Conservation (phyloP, 169 alveolate genomes). For the Perkinsus marinus region DNA sequence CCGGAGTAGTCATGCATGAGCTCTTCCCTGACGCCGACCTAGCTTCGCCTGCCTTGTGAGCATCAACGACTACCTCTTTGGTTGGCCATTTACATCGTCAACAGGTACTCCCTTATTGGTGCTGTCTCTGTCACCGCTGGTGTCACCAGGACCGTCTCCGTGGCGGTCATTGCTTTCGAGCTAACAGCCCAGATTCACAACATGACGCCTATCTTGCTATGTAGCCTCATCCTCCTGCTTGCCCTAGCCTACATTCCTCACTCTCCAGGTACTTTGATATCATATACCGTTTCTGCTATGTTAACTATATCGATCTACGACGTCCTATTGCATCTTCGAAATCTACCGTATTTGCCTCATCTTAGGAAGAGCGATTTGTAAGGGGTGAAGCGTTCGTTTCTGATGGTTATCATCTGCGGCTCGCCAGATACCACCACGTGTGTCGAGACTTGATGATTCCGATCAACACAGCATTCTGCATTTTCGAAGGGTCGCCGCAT, state of each 20-base stretch:
- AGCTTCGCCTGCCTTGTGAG: not conserved
- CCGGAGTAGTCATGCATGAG: conserved; percentile 19
- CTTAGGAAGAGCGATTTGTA: not conserved
- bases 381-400: conserved; percentile 14
- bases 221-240: not conserved
- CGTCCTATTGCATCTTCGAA: conserved; percentile 43
- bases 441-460: conserved; percentile 10
- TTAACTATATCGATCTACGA: conserved; percentile 43
- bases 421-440: conserved; percentile 33
- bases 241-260: too few species aligned
- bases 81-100: not conserved
- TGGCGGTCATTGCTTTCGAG: conserved; percentile 59
- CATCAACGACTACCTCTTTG: not conserved
- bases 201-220: conserved; percentile 41
- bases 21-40: not conserved
- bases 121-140: conserved; percentile 51
- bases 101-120: conserved; percentile 50
- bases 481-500: too few species aligned
- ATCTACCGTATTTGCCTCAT: conserved; percentile 53
- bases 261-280: conserved; percentile 33
- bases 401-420: conserved; percentile 22
- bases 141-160: conserved; percentile 52
- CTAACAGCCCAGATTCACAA: conserved; percentile 45
- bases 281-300: conserved; percentile 39
- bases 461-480: too few species aligned